Evolutionary conservation across 75 land plant species (phyloP).

Genomic region (Sequoiadendron giganteum): DNA sequence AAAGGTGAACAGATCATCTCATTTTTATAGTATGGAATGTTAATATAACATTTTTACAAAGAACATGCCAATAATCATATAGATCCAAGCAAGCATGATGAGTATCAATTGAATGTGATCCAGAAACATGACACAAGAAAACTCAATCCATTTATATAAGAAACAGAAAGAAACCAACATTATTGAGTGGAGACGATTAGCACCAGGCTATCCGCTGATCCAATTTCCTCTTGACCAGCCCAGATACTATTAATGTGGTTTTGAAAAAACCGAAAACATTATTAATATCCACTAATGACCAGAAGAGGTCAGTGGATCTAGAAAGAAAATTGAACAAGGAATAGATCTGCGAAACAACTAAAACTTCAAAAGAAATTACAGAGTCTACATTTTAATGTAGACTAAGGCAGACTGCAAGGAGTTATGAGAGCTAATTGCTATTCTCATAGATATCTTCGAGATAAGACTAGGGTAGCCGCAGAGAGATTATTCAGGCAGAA

Average conservation of each 20-base stretch:
- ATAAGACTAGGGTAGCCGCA: not conserved
- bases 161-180: not conserved
- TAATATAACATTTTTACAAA: not conserved
- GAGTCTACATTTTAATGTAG: not conserved
- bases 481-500: not conserved
- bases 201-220: not conserved
- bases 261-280: not conserved
- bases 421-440: not conserved
- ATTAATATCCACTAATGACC: not conserved
- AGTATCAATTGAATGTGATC: not conserved
- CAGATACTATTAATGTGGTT: not conserved
- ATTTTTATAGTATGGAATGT: not conserved
- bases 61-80: not conserved
- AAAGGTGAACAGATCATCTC: not conserved
- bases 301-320: not conserved
- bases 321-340: not conserved
- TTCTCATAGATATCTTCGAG: not conserved
- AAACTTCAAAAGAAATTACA: not conserved
- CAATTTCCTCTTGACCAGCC: not conserved
- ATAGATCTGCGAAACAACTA: not conserved
- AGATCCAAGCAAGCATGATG: not conserved
- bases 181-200: not conserved
- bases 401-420: not conserved
- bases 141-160: not conserved
- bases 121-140: not conserved